These are phyloP conservation scores for Colletotrichum cordylinicola DNA, from an alignment of 2,329 filamentous ascomycete genomes.

Conservation along the genomic window DNA sequence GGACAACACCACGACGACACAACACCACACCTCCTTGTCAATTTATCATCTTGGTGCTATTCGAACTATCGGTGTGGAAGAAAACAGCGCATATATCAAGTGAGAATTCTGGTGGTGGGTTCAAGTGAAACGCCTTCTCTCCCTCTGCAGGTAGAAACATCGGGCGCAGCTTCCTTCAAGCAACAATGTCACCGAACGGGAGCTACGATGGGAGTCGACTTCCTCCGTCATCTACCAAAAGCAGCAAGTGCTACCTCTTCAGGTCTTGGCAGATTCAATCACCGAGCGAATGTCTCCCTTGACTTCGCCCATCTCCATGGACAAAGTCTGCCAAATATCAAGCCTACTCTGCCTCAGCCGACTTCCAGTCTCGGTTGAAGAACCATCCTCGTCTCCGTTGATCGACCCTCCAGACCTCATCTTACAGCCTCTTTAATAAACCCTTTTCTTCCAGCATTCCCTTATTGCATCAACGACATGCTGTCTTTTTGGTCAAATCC, in stretches of 20 bases:
- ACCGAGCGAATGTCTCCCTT: not conserved
- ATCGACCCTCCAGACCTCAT: not conserved
- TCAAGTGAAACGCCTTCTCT: not conserved
- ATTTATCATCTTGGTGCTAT: accelerated
- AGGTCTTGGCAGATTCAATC: not conserved
- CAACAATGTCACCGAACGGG: not conserved
- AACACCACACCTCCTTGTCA: accelerated
- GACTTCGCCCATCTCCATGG: not conserved
- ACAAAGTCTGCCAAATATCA: not conserved
- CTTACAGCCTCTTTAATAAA: not conserved
- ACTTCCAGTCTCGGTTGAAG: not conserved
- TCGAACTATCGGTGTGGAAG: too few species aligned
- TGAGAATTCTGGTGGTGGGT: not conserved
- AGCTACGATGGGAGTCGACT: not conserved
- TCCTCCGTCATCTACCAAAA: accelerated
- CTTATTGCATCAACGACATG: not conserved
- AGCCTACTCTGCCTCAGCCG: not conserved
- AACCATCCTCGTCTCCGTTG: not conserved
- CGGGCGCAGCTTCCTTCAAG: not conserved
- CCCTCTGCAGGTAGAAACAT: not conserved
- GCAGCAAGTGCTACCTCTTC: not conserved
- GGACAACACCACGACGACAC: accelerated
- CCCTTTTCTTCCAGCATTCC: not conserved
- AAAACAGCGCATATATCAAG: too few species aligned
- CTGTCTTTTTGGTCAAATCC: not conserved